These are phyloP conservation scores for Solanum habrochaites DNA, from an alignment of 257 asterid species.

Conservation along the genomic window DNA sequence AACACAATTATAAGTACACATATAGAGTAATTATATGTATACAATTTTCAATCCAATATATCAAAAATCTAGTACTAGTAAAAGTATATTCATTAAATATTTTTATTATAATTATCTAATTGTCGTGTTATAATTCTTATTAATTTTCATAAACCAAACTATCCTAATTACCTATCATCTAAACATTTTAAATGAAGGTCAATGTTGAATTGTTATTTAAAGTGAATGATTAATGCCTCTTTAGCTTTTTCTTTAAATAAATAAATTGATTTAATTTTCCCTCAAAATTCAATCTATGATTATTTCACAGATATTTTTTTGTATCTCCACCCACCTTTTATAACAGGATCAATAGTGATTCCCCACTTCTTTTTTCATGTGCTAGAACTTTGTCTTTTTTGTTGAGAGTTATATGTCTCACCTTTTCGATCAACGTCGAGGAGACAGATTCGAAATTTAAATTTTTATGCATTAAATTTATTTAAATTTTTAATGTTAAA, in stretches of 20 bases:
- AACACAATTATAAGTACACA: too few relatives aligned
- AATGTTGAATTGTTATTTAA: not conserved
- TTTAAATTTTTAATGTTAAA: not conserved
- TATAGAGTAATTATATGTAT: too few relatives aligned
- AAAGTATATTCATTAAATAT: not conserved
- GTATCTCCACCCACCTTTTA: not conserved
- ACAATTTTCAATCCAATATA: not conserved
- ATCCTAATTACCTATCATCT: not conserved
- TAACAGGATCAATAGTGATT: not conserved
- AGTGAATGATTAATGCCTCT: not conserved
- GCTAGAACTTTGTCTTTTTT: not conserved
- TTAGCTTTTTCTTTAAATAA: not conserved
- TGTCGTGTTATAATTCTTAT: not conserved
- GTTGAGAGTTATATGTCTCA: not conserved
- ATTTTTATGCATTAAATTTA: not conserved
- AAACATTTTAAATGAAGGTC: not conserved
- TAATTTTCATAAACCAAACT: not conserved
- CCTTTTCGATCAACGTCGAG: rapidly evolving
- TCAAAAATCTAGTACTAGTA: not conserved
- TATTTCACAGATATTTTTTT: not conserved
- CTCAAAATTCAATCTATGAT: not conserved
- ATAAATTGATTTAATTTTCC: not conserved
- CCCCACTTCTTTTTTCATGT: not conserved
- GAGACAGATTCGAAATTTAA: not conserved
- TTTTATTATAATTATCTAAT: not conserved